Evolutionary conservation across 176 grass and related monocot genomes (phyloP), one percentile per base, ranked within the genome.

Genomic region (Eragrostis nindensis): DNA sequence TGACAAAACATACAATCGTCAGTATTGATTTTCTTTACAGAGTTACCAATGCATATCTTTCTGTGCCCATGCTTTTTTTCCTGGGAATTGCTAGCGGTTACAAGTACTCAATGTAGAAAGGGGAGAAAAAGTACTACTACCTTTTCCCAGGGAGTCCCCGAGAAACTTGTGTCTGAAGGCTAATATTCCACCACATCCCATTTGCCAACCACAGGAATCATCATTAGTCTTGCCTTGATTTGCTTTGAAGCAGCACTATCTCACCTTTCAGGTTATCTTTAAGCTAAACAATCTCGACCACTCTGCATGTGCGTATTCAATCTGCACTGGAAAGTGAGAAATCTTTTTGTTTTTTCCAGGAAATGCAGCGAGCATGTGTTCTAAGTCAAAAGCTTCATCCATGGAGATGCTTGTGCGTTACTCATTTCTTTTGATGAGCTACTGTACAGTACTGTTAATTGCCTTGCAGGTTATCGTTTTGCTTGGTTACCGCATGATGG

Each of bases 241-340:
- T 87, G 64, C 86, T 86, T 86, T 52, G 83, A 92, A 92, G 79
- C 69, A 83, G 81, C 64, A 30, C 49, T 40, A 62, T 53, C 75
- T 73, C 61, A 39, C 71, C 72, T 84, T 83, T 65, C 14, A 39
- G 22, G 19, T 8, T 55, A 73, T 71, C 79, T 86, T 83, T 80
- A 86, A 44, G 30, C 25, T 67, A 86, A 89, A 80, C 70, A 83
- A 80, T 80, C 30, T 46, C 62, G 73, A 73, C 25, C 50, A 25
- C 24, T 26, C 19, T 50, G 22, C 57, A 78, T 77, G 73, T 86
- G 77, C 19, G 41, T 29, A 42, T 71, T 60, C 15, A 62, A 77
- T 49, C 14, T 57, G 64, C 44, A 17, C 46, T 45, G 52, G 39
- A 78, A 59, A 77, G 53, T 25, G 25, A 47, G 48, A 45, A 52